phyloP scores from a whole-genome alignment of 192 early-diverging fungal species.

The Entomortierella lignicola region DNA sequence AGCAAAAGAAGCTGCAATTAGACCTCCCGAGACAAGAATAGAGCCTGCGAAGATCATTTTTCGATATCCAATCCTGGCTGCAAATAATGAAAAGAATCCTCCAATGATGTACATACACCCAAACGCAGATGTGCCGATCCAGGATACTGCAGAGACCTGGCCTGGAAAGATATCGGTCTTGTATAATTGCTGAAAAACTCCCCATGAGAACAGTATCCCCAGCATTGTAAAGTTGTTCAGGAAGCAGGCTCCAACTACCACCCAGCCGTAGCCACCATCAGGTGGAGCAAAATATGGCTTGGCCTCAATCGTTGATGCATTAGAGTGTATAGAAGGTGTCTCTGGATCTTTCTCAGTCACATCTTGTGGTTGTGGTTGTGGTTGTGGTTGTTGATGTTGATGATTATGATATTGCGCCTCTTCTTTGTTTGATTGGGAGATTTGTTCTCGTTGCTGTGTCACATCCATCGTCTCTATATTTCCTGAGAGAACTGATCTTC shows the following conservation, averaged over 20 bases:
- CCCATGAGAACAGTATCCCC: slow-evolving; percentile 62
- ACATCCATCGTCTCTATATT: background rate
- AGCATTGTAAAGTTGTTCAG: slow-evolving; percentile 56
- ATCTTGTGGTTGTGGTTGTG: background rate
- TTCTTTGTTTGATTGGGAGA: too few species aligned
- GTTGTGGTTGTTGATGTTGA: too few species aligned
- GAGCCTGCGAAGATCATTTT: slow-evolving; percentile 40
- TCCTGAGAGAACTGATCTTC: background rate
- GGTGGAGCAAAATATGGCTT: slow-evolving; percentile 18
- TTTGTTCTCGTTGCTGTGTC: background rate
- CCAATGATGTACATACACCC: slow-evolving; percentile 45
- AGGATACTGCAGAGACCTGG: slow-evolving; percentile 54
- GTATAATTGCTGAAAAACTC: slow-evolving; percentile 61
- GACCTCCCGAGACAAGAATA: slow-evolving; percentile 31
- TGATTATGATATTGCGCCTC: background rate
- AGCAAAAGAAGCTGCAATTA: slow-evolving; percentile 57
- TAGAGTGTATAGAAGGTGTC: background rate
- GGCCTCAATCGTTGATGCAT: background rate
- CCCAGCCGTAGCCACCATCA: slow-evolving; percentile 60
- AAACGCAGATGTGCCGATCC: slow-evolving; percentile 55
- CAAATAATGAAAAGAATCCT: slow-evolving; percentile 38
- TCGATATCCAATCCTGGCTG: slow-evolving; percentile 41
- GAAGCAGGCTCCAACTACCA: slow-evolving; percentile 56
- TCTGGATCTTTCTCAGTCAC: background rate
- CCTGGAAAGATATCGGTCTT: slow-evolving; percentile 52